These are phyloP conservation scores for Yamadazyma kanchanaburiensis DNA, from an alignment of 1,139 yeast species.

Conservation along the genomic window DNA sequence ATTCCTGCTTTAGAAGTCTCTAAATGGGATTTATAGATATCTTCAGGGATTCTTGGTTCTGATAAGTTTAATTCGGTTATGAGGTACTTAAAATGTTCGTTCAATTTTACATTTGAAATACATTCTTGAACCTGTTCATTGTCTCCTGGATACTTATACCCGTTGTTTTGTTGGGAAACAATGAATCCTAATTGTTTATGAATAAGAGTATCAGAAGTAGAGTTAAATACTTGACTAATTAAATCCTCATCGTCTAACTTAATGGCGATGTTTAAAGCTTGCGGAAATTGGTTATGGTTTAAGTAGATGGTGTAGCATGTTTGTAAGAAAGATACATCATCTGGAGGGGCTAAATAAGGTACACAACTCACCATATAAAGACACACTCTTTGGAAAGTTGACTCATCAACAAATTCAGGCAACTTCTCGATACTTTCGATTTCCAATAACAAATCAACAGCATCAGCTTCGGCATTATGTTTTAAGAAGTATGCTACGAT, in stretches of 20 bases:
- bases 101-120: slow-evolving; percentile 73
- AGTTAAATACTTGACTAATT: slow-evolving; percentile 74
- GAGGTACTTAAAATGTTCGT: slow-evolving; percentile 76
- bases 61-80: slow-evolving; percentile 83
- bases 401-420: slow-evolving; percentile 79
- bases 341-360: slow-evolving; percentile 93
- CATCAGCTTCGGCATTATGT: slow-evolving; percentile 98
- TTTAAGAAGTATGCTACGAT: slow-evolving; percentile 88
- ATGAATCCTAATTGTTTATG: slow-evolving; percentile 92
- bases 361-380: slow-evolving; percentile 94
- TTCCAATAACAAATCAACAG: slow-evolving; percentile 88
- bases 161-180: slow-evolving; percentile 81
- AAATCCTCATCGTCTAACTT: slow-evolving; percentile 80
- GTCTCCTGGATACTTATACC: slow-evolving; percentile 62
- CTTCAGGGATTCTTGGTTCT: slow-evolving; percentile 93
- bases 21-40: slow-evolving; percentile 85
- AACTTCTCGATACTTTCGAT: slow-evolving; percentile 83
- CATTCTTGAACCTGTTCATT: slow-evolving; percentile 82
- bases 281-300: slow-evolving; percentile 76
- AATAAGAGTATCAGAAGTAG: slow-evolving; percentile 65
- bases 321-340: slow-evolving; percentile 78
- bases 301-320: slow-evolving; percentile 91
- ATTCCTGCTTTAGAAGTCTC: slow-evolving; percentile 63
- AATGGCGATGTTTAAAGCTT: slow-evolving; percentile 86
- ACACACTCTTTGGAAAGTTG: slow-evolving; percentile 85